Evolutionary conservation across 441 rosid genomes (phyloP).

Genomic region (Brassica balearica): DNA sequence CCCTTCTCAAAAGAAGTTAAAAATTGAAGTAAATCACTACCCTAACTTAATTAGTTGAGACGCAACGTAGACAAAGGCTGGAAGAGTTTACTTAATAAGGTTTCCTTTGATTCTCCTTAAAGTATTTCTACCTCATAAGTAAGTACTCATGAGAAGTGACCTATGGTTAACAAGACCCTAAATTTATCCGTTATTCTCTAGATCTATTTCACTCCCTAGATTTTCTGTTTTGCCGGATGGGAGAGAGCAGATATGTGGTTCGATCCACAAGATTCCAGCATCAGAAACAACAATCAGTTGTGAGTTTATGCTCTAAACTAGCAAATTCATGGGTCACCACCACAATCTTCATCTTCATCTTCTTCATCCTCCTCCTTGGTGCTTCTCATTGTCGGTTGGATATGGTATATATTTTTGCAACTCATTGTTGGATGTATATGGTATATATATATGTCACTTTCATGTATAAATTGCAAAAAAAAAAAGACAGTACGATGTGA

Average conservation of each 20-base stretch:
- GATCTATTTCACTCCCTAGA: background rate
- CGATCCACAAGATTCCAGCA: conserved; percentile 11
- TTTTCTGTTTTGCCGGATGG: conserved; percentile 1
- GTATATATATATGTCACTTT: background rate
- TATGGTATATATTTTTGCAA: background rate
- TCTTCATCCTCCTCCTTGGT: conserved; percentile 8
- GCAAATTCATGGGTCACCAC: conserved; percentile 3
- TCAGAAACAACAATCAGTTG: conserved; percentile 4
- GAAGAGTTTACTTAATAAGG: conserved; percentile 24
- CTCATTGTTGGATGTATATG: background rate
- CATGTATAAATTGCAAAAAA: background rate
- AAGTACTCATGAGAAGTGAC: conserved; percentile 3
- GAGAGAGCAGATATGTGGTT: background rate
- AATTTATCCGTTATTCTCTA: conserved; percentile 14
- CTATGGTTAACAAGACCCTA: conserved; percentile 21
- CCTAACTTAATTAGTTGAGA: conserved; percentile 17
- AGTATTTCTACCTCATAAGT: conserved; percentile 4
- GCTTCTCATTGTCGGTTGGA: background rate
- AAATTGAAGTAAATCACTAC: background rate
- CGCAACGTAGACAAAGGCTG: conserved; percentile 18
- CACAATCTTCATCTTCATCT: conserved; percentile 9
- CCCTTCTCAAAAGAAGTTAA: background rate
- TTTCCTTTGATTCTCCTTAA: conserved; percentile 26
- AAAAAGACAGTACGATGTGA: background rate
- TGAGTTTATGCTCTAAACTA: conserved; percentile 12